Percentiles rank a stretch among this genome's conserved stretches.
Conservation (phyloP, 2,329 filamentous ascomycete genomes). For the Hymenoscyphus albidus region DNA sequence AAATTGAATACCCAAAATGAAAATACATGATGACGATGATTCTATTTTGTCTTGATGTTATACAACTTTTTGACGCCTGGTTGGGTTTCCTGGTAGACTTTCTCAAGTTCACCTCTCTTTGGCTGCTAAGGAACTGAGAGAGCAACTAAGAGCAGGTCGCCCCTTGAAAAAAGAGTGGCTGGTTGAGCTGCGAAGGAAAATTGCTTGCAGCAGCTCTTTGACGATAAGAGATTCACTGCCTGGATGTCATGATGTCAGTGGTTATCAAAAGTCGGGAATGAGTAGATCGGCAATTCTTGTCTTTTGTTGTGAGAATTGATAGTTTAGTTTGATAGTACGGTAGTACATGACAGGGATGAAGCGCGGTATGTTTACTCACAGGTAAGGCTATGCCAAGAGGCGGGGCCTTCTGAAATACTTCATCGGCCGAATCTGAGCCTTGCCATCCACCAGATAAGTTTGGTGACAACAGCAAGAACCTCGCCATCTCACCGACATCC, state of each 20-base stretch:
- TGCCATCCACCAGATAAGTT: neutral
- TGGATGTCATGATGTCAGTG: neutral
- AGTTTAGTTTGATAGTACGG: neutral
- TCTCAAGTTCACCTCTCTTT: too few relatives aligned
- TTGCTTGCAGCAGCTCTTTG: neutral
- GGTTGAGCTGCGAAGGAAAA: too few relatives aligned
- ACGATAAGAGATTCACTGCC: neutral
- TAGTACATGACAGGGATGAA: neutral
- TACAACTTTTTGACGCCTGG: neutral
- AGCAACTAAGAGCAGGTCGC: too few relatives aligned
- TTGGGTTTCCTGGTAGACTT: too few relatives aligned
- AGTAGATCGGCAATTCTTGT: neutral
- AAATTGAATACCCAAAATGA: constrained; percentile 20
- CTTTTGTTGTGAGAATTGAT: too few relatives aligned
- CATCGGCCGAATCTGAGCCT: neutral
- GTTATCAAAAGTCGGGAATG: neutral
- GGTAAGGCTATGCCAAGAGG: constrained; percentile 10
- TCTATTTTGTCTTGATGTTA: neutral
- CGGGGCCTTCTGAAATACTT: neutral
- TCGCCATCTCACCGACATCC: neutral
- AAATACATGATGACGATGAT: constrained; percentile 1
- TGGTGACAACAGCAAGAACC: neutral
- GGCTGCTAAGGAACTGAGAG: too few relatives aligned
- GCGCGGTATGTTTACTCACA: neutral
- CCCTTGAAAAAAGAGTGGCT: too few relatives aligned